Percentiles rank a stretch among this genome's conserved stretches.
phyloP scores from a whole-genome alignment of 306 rosid genomes.

The Quercus ilex region DNA sequence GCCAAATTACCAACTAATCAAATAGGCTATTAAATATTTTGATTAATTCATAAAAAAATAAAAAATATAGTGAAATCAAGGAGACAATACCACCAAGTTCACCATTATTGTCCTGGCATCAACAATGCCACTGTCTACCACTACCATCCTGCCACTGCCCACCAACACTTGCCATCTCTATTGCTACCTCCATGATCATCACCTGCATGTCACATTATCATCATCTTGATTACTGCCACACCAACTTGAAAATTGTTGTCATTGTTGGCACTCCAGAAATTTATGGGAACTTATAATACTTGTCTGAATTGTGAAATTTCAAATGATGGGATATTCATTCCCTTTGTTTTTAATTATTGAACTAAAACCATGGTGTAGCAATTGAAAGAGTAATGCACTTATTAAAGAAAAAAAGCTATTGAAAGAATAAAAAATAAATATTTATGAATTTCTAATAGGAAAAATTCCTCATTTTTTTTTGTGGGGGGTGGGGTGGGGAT shows the following conservation, averaged over 20 bases:
- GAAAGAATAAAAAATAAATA: too few relatives aligned
- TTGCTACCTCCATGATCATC: not conserved
- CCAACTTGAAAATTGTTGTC: not conserved
- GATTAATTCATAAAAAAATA: not conserved
- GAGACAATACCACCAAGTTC: not conserved
- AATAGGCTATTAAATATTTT: not conserved
- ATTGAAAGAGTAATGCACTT: too few relatives aligned
- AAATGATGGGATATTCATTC: not conserved
- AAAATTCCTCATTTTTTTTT: too few relatives aligned
- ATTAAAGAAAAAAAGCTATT: too few relatives aligned
- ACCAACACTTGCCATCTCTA: not conserved
- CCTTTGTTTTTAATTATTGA: too few relatives aligned
- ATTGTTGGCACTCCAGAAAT: not conserved
- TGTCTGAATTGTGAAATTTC: not conserved
- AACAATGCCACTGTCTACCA: not conserved
- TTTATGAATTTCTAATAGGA: too few relatives aligned
- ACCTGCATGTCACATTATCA: not conserved
- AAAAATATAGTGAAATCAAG: not conserved
- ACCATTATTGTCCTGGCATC: not conserved
- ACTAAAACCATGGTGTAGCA: too few relatives aligned
- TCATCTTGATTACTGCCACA: not conserved
- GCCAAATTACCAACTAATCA: not conserved
- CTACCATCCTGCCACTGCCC: not conserved
- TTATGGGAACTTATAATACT: not conserved
- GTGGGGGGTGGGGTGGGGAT: too few relatives aligned